Evolutionary conservation across 768 basidiomycete genomes (phyloP), one percentile per base, ranked within the genome.

Genomic region (Boletus rex-veris): DNA sequence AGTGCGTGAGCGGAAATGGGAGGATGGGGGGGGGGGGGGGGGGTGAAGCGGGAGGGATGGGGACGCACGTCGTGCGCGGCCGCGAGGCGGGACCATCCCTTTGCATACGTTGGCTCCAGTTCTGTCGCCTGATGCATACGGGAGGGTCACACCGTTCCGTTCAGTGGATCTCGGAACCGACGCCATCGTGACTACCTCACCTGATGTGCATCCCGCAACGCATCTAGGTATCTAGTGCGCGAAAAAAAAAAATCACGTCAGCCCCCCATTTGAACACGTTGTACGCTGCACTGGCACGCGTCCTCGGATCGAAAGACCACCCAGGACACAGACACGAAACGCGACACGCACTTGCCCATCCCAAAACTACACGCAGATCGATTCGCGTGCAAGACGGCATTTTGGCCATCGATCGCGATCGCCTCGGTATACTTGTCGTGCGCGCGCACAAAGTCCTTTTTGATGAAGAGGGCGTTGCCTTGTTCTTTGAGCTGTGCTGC

Each of bases 381-480:
- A 12, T 48, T 54, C 11, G 47, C 42, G 8, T 48, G 45, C 44
- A 54, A 8, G 15, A 49, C 38, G 11, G 42, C 47, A 3, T 40
- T 57, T 36, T 19, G 24, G 19, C 14, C 48, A 37, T 50, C 48
- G 39, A 50, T 19, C 38, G 38, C 48, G 37, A 46, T 49, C n/a
- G 48, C 56, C 14, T 43, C 39, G n/a, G 39, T 33, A 33, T 57
- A 45, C 53, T 35, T 48, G 11, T 48, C 52, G 24, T 48, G 12
- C 3, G 55, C 52, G 14, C 6, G n/a, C 2, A 8, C 36, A 38
- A 44, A 38, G 6, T 35, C 35, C 30, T 47, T 54, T 26, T 43
- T 33, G 6, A 16, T 18, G 3, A 57, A 54, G 7, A 44, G 18
- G 11, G 51, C 41, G 14, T 53, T 43, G 8, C 45, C 55, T 8